These are phyloP conservation scores for Termitomyces sp. DNA, from an alignment of 768 basidiomycete species.

Conservation along the genomic window DNA sequence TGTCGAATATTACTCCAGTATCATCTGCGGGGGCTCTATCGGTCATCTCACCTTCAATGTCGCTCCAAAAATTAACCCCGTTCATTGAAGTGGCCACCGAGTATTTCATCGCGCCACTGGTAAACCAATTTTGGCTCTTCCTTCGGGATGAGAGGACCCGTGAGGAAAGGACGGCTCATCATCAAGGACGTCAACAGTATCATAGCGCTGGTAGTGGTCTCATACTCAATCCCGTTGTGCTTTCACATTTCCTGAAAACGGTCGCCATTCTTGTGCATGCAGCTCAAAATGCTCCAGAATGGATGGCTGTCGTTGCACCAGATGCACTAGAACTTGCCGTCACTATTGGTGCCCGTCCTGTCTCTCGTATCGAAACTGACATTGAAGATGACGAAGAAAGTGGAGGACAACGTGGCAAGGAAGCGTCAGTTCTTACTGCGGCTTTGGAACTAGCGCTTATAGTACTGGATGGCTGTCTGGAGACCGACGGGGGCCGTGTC, in stretches of 20 bases:
- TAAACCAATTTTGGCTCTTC: conserved; percentile 95
- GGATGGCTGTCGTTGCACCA: conserved; percentile 76
- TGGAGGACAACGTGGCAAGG: conserved; percentile 34
- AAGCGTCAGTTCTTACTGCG: conserved; percentile 68
- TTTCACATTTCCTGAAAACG: conserved; percentile 72
- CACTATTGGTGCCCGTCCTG: conserved; percentile 63
- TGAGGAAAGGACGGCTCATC: conserved; percentile 60
- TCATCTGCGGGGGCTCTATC: conserved; percentile 4
- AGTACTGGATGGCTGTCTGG: conserved; percentile 66
- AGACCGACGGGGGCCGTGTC: conserved; percentile 71
- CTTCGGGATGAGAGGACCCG: conserved; percentile 78
- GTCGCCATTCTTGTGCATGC: conserved; percentile 79
- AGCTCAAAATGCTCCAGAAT: conserved; percentile 72
- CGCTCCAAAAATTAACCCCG: conserved; percentile 21
- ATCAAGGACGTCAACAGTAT: conserved; percentile 51
- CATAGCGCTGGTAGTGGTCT: conserved; percentile 76
- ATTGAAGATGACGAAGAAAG: conserved; percentile 29
- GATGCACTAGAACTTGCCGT: conserved; percentile 80
- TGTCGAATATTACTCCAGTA: conserved; percentile 42
- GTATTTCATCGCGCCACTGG: conserved; percentile 81
- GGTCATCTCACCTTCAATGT: not conserved
- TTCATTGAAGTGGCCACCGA: conserved; percentile 79
- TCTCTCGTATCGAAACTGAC: conserved; percentile 37
- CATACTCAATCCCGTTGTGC: conserved; percentile 70
- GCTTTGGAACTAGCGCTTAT: conserved; percentile 76